Percentiles rank a stretch among this genome's conserved stretches.
Evolutionary conservation across 2,329 filamentous ascomycete genomes (phyloP).

Genomic region (Aureobasidium sp.): DNA sequence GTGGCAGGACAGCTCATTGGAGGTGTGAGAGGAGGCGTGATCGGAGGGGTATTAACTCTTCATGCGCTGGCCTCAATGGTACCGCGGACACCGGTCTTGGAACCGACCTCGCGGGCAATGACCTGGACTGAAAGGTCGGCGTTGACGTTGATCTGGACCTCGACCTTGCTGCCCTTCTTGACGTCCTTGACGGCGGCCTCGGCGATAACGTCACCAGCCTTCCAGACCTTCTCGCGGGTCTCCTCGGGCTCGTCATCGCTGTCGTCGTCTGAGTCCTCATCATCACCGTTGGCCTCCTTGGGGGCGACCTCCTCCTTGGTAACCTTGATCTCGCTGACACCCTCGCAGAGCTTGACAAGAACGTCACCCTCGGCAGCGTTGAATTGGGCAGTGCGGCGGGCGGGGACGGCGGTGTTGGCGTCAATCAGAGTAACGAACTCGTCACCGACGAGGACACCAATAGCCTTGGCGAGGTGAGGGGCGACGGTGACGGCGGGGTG

Average conservation of each 20-base stretch:
- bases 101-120: constrained; percentile 76
- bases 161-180: constrained; percentile 83
- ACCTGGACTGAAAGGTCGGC: constrained; percentile 73
- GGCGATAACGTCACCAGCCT: constrained; percentile 71
- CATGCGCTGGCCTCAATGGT: constrained; percentile 32
- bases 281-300: constrained; percentile 53
- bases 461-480: constrained; percentile 78
- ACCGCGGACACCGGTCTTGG: constrained; percentile 74
- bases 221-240: constrained; percentile 84
- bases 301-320: constrained; percentile 76
- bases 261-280: constrained; percentile 49
- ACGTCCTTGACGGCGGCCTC: constrained; percentile 77
- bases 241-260: constrained; percentile 77
- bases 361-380: constrained; percentile 74
- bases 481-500: constrained; percentile 93
- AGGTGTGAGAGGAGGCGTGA: background rate
- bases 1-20: background rate
- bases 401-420: constrained; percentile 81
- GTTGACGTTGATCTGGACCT: constrained; percentile 83
- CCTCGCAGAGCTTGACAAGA: constrained; percentile 81
- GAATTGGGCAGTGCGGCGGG: constrained; percentile 75
- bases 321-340: constrained; percentile 83
- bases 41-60: background rate
- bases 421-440: constrained; percentile 74
- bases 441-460: constrained; percentile 66